Evolutionary conservation across 805 yeast species (phyloP).

Genomic region (Vanderwaltozyma polyspora): DNA sequence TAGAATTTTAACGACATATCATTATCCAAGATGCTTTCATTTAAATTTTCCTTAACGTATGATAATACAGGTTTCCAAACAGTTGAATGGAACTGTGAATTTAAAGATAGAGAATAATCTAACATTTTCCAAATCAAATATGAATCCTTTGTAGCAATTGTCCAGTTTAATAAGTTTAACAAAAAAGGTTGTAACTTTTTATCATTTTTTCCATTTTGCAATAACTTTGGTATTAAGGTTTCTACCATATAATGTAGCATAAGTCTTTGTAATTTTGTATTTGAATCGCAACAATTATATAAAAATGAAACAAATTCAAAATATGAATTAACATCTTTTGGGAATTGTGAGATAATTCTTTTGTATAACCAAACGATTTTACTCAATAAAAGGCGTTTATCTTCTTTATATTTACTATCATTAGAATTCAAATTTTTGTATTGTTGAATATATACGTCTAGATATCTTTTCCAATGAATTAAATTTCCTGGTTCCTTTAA

Average conservation of each 20-base stretch:
- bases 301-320: too few species aligned
- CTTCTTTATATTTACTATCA: conserved; percentile 6
- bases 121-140: conserved; percentile 16
- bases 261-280: too few species aligned
- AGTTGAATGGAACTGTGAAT: conserved; percentile 2
- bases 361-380: conserved; percentile 23
- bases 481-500: conserved; percentile 26
- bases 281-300: too few species aligned
- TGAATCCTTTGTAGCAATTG: neutral
- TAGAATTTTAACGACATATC: neutral
- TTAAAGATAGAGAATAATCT: conserved; percentile 16
- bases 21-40: neutral
- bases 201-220: too few species aligned
- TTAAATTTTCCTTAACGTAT: neutral
- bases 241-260: neutral
- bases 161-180: too few species aligned
- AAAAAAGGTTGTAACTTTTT: neutral
- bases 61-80: neutral
- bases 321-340: too few species aligned
- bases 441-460: too few species aligned
- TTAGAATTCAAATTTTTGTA: too few species aligned
- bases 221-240: neutral
- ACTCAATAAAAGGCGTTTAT: conserved; percentile 6
- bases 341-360: too few species aligned
- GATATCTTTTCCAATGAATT: conserved; percentile 38